Evolutionary conservation across 2,329 filamentous ascomycete species (phyloP).

Genomic region (Lasiodiplodia sp.): DNA sequence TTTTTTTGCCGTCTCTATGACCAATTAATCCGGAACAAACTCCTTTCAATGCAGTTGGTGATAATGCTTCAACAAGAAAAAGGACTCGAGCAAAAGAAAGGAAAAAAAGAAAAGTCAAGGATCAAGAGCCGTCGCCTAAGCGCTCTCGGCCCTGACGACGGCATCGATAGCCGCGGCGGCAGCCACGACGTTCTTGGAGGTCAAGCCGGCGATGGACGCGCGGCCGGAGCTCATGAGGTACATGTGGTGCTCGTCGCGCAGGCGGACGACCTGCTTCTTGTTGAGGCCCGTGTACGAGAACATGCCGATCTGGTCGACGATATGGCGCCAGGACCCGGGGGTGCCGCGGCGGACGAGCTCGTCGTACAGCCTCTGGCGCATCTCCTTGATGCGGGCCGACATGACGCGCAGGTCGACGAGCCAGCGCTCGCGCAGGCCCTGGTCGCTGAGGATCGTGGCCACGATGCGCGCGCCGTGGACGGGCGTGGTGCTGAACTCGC

Average conservation of each 20-base stretch:
- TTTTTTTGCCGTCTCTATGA: background rate
- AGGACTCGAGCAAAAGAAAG: background rate
- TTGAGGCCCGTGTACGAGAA: slow-evolving; percentile 50
- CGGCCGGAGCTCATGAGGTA: slow-evolving; percentile 47
- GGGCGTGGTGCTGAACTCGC: slow-evolving; percentile 41
- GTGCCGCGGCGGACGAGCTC: slow-evolving; percentile 37
- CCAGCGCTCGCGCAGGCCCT: slow-evolving; percentile 40
- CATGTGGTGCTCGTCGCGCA: slow-evolving; percentile 45
- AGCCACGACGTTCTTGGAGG: slow-evolving; percentile 27
- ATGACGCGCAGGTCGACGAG: slow-evolving; percentile 44
- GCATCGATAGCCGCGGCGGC: slow-evolving; percentile 32
- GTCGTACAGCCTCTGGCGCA: slow-evolving; percentile 40
- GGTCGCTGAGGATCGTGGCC: slow-evolving; percentile 37
- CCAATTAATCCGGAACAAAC: slow-evolving; percentile 9
- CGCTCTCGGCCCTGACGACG: slow-evolving; percentile 26
- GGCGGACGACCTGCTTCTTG: slow-evolving; percentile 39
- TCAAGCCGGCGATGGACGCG: slow-evolving; percentile 39
- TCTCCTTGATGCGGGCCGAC: slow-evolving; percentile 43
- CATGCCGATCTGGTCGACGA: slow-evolving; percentile 51
- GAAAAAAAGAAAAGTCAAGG: background rate
- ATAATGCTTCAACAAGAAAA: background rate
- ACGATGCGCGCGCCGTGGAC: slow-evolving; percentile 43
- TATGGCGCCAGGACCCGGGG: slow-evolving; percentile 42
- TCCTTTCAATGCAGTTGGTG: slow-evolving; percentile 28
- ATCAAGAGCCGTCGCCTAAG: background rate